Conservation (phyloP, 2,329 filamentous ascomycete genomes). For the Aureobasidium musti region DNA sequence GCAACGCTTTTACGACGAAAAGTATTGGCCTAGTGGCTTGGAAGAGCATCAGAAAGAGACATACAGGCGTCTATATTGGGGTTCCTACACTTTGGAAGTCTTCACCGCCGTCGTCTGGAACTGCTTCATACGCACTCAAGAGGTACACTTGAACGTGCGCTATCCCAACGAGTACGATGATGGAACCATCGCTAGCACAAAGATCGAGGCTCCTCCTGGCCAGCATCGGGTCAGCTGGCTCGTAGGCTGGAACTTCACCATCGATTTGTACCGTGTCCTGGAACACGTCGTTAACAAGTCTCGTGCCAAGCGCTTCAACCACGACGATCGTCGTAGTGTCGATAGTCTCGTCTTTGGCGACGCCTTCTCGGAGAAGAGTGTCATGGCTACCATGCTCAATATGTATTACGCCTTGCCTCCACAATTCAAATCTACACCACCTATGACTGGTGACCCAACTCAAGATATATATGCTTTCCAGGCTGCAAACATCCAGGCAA, state of each 20-base stretch:
- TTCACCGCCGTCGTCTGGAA: constrained; percentile 58
- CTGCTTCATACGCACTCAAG: constrained; percentile 50
- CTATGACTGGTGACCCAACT: constrained; percentile 40
- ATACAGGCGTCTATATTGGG: constrained; percentile 56
- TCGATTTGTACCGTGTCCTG: constrained; percentile 58
- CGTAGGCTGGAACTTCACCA: constrained; percentile 60
- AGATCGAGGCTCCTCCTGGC: constrained; percentile 29
- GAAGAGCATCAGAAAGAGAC: constrained; percentile 53
- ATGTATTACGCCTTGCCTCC: constrained; percentile 39
- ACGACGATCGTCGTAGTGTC: constrained; percentile 30
- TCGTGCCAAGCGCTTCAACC: constrained; percentile 36
- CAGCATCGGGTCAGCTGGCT: constrained; percentile 48
- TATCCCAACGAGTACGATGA: constrained; percentile 55
- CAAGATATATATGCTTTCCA: constrained; percentile 52
- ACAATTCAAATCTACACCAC: constrained; percentile 38
- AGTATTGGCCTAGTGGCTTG: constrained; percentile 53
- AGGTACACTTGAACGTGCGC: constrained; percentile 50
- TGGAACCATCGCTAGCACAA: constrained; percentile 45
- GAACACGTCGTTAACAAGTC: constrained; percentile 50
- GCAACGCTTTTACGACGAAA: constrained; percentile 56
- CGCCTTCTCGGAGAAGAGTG: constrained; percentile 35
- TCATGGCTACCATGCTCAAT: constrained; percentile 38
- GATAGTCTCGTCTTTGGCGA: constrained; percentile 36
- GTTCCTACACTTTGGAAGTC: constrained; percentile 60
- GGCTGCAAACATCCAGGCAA: constrained; percentile 55